phyloP scores from a whole-genome alignment of 805 yeast species.

The Wickerhamomyces kurtzmanii region DNA sequence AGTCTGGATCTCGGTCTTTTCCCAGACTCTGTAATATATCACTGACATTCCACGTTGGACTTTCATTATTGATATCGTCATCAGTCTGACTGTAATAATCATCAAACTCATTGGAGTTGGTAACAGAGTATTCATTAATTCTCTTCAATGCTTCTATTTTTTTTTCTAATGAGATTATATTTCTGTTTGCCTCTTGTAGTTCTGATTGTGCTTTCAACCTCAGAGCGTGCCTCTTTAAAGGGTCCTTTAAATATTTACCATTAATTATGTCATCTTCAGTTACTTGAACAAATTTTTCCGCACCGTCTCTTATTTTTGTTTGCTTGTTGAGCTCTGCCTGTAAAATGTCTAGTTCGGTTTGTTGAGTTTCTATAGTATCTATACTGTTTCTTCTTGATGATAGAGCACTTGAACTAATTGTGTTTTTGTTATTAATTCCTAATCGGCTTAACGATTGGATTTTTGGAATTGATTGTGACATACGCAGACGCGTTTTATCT shows the following conservation, averaged over 20 bases:
- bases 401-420: slow-evolving; percentile 17
- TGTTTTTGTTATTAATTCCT: background rate
- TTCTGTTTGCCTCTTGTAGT: slow-evolving; percentile 18
- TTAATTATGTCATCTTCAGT: slow-evolving; percentile 19
- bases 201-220: slow-evolving; percentile 21
- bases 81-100: no score
- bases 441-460: background rate
- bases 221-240: slow-evolving; percentile 22
- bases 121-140: no score
- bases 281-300: slow-evolving; percentile 16
- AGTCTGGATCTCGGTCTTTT: slow-evolving; percentile 37
- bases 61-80: no score
- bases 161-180: slow-evolving; percentile 17
- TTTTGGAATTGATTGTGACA: slow-evolving; percentile 2
- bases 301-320: slow-evolving; percentile 15
- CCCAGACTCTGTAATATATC: slow-evolving; percentile 52
- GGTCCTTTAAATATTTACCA: slow-evolving; percentile 24
- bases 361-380: slow-evolving; percentile 11
- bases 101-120: no score
- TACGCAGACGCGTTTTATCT: background rate
- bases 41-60: slow-evolving; percentile 55
- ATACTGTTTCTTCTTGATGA: slow-evolving; percentile 14
- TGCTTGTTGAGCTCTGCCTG: slow-evolving; percentile 12
- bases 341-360: slow-evolving; percentile 13
- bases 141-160: slow-evolving; percentile 15